Conservation (phyloP, 257 asterid species). For the Fraxinus anomala region DNA sequence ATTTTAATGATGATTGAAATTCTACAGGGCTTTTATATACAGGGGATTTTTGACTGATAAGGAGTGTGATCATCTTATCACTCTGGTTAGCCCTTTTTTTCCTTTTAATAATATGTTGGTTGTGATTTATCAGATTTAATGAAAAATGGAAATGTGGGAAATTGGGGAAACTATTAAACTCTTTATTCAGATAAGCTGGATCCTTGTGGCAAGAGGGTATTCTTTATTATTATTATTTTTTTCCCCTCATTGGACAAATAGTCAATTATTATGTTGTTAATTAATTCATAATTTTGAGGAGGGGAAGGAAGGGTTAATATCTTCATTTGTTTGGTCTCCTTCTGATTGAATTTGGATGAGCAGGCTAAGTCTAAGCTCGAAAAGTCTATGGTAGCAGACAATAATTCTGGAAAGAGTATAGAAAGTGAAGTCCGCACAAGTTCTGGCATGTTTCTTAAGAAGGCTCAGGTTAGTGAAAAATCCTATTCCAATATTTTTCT, state of each 20-base stretch:
- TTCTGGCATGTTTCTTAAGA: constrained; percentile 77
- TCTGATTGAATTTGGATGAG: constrained; percentile 26
- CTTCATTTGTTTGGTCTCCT: not conserved
- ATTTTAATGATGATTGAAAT: constrained; percentile 16
- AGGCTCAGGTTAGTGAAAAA: constrained; percentile 56
- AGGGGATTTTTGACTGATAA: constrained; percentile 56
- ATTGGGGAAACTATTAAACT: not conserved
- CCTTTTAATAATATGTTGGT: not conserved
- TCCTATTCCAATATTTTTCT: not conserved
- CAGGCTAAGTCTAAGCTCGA: constrained; percentile 87
- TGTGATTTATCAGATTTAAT: not conserved
- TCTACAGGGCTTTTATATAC: constrained; percentile 62
- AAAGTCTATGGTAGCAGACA: constrained; percentile 95
- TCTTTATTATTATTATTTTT: not conserved
- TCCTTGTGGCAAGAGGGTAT: not conserved
- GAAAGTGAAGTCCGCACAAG: constrained; percentile 93
- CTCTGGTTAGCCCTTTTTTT: constrained; percentile 46
- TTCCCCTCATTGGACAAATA: not conserved
- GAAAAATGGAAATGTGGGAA: not conserved
- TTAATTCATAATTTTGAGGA: not conserved
- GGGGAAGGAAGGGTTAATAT: not conserved
- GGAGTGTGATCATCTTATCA: constrained; percentile 69
- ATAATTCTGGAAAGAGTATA: constrained; percentile 81
- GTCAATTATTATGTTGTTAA: not conserved
- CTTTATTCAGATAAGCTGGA: not conserved